These are phyloP conservation scores for Salix koriyanagi DNA, from an alignment of 345 rosid genomes.

Conservation along the genomic window DNA sequence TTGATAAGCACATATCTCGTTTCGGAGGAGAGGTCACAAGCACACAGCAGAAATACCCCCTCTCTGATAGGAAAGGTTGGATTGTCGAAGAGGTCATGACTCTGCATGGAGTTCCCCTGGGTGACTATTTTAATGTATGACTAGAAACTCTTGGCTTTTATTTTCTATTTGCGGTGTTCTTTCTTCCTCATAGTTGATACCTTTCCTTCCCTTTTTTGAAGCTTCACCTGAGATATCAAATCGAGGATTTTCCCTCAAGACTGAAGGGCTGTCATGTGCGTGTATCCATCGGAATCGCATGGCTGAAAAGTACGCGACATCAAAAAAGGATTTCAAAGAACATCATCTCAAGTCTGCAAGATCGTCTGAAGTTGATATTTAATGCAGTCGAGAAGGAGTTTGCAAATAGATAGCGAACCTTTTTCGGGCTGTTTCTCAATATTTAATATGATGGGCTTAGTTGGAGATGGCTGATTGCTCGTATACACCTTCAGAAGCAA, in stretches of 20 bases:
- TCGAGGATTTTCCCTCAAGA: conserved; percentile 59
- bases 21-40: conserved; percentile 95
- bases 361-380: conserved; percentile 60
- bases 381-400: conserved; percentile 72
- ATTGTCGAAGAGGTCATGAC: conserved; percentile 87
- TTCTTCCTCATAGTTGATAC: neutral
- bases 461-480: neutral
- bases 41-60: conserved; percentile 72
- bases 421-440: neutral
- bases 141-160: neutral
- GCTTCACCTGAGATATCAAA: conserved; percentile 81
- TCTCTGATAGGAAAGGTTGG: conserved; percentile 71
- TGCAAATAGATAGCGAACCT: conserved; percentile 33
- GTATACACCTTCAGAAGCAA: neutral
- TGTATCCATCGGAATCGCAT: conserved; percentile 70
- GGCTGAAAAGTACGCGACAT: conserved; percentile 86
- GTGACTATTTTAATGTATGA: conserved; percentile 78
- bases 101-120: conserved; percentile 86
- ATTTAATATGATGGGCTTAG: neutral
- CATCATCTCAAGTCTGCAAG: conserved; percentile 55
- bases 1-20: conserved; percentile 66
- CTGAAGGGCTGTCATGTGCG: conserved; percentile 54
- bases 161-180: neutral
- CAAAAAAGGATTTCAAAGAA: conserved; percentile 78
- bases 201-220: conserved; percentile 24